phyloP scores from a whole-genome alignment of 2,329 filamentous ascomycete genomes.

The Orbilia oligospora region DNA sequence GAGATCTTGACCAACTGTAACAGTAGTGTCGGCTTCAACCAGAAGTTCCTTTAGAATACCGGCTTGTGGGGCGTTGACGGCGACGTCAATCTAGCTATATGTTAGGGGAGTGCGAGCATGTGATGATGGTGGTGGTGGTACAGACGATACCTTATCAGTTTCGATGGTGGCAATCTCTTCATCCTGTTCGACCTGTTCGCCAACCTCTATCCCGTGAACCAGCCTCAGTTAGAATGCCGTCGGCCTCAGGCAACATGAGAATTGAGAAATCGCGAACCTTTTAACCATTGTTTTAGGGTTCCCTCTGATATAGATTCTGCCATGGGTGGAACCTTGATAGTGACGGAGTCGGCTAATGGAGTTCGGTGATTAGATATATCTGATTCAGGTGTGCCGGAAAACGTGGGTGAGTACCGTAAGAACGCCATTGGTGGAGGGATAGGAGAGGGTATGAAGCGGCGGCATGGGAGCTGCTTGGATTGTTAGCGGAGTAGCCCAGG shows the following conservation, averaged over 20 bases:
- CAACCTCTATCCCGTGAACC: slow-evolving; percentile 73
- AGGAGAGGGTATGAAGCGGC: background rate
- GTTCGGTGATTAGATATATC: slow-evolving; percentile 13
- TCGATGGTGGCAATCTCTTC: slow-evolving; percentile 99
- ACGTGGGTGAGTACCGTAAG: slow-evolving; percentile 45
- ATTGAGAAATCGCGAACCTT: slow-evolving; percentile 71
- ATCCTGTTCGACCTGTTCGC: slow-evolving; percentile 93
- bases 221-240: slow-evolving; percentile 16
- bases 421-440: slow-evolving; percentile 49
- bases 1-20: slow-evolving; percentile 92
- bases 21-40: slow-evolving; percentile 93
- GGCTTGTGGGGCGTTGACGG: slow-evolving; percentile 92
- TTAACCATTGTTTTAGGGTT: slow-evolving; percentile 94
- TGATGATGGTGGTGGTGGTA: background rate
- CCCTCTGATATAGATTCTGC: slow-evolving; percentile 98
- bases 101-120: background rate
- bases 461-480: slow-evolving; percentile 15
- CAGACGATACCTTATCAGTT: slow-evolving; percentile 86
- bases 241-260: background rate
- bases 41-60: slow-evolving; percentile 93
- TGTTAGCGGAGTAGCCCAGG: background rate
- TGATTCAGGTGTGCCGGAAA: background rate
- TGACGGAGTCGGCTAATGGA: slow-evolving; percentile 75
- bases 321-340: slow-evolving; percentile 97
- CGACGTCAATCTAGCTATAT: slow-evolving; percentile 85